A percentile compares a stretch with the other conserved stretches of the same genome.
phyloP scores from a whole-genome alignment of 169 alveolate species.

The Eimeria tenella region DNA sequence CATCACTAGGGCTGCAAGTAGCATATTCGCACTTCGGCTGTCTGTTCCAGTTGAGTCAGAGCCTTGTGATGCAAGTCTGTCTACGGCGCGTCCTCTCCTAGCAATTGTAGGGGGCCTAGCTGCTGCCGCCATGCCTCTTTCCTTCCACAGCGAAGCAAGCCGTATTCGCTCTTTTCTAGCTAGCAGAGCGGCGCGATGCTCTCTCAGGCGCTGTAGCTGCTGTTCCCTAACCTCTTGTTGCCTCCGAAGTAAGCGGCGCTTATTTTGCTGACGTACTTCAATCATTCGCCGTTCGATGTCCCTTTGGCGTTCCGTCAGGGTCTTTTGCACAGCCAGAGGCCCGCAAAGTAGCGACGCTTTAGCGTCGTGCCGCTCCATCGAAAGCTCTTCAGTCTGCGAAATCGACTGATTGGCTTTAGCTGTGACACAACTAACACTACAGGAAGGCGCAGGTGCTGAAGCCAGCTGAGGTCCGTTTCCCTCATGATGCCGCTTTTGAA shows the following conservation, averaged over 20 bases:
- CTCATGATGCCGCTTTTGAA: neutral
- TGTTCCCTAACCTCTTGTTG: conserved; percentile 55
- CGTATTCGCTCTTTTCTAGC: conserved; percentile 34
- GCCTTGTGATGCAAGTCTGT: neutral
- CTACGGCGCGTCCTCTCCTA: neutral
- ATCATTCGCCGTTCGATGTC: conserved; percentile 46
- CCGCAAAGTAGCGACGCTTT: conserved; percentile 46
- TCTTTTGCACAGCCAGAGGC: conserved; percentile 60
- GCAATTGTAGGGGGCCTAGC: conserved; percentile 19
- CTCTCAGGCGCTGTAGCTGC: conserved; percentile 45
- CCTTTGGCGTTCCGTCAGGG: conserved; percentile 54
- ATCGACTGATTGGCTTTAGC: neutral
- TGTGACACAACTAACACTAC: neutral
- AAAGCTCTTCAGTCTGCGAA: neutral
- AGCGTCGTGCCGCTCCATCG: neutral
- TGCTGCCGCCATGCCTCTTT: conserved; percentile 71
- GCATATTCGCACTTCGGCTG: conserved; percentile 44
- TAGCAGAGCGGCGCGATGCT: conserved; percentile 57
- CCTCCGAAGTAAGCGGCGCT: conserved; percentile 59
- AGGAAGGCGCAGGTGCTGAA: neutral
- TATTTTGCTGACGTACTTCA: conserved; percentile 60
- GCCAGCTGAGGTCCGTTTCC: neutral
- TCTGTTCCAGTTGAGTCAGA: conserved; percentile 9
- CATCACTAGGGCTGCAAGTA: conserved; percentile 54
- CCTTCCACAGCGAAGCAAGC: conserved; percentile 64